phyloP scores from a whole-genome alignment of 2,329 filamentous ascomycete genomes.

The Bipolaris oryzae region DNA sequence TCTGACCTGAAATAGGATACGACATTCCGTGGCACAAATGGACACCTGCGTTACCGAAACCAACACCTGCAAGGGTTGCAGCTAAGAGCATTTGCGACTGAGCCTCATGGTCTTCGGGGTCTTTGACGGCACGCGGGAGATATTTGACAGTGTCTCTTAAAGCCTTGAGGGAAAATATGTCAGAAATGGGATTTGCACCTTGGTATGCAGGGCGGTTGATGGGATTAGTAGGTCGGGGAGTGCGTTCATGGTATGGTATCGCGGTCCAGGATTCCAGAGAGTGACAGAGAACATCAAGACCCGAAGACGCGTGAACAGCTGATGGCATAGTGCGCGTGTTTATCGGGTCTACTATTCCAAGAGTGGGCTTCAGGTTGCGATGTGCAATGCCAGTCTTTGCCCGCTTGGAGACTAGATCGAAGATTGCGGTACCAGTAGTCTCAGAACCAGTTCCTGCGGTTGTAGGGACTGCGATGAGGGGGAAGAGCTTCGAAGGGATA shows the following conservation, averaged over 20 bases:
- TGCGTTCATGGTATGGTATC: conserved; percentile 88
- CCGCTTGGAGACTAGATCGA: conserved; percentile 86
- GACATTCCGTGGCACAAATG: conserved; percentile 93
- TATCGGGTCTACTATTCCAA: conserved; percentile 83
- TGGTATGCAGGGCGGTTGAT: conserved; percentile 93
- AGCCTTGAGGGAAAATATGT: conserved; percentile 92
- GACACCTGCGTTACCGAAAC: conserved; percentile 96
- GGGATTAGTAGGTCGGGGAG: conserved; percentile 83
- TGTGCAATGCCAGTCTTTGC: conserved; percentile 97
- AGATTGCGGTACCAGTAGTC: conserved; percentile 97
- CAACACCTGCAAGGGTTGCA: conserved; percentile 90
- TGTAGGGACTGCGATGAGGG: conserved; percentile 82
- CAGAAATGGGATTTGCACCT: conserved; percentile 95
- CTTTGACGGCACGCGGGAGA: conserved; percentile 81
- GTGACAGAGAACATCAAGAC: conserved; percentile 94
- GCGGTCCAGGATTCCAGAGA: conserved; percentile 96
- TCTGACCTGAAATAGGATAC: conserved; percentile 95
- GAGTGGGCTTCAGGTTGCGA: conserved; percentile 90
- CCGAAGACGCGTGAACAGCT: conserved; percentile 88
- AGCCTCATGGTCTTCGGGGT: conserved; percentile 90
- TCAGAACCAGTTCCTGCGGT: conserved; percentile 89
- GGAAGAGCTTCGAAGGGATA: conserved; percentile 72
- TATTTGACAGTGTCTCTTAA: conserved; percentile 87
- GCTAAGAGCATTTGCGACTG: conserved; percentile 96
- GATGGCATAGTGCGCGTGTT: conserved; percentile 97